Percentiles rank a stretch among this genome's conserved stretches.
phyloP scores from a whole-genome alignment of 345 rosid species.

The Boechera stricta region DNA sequence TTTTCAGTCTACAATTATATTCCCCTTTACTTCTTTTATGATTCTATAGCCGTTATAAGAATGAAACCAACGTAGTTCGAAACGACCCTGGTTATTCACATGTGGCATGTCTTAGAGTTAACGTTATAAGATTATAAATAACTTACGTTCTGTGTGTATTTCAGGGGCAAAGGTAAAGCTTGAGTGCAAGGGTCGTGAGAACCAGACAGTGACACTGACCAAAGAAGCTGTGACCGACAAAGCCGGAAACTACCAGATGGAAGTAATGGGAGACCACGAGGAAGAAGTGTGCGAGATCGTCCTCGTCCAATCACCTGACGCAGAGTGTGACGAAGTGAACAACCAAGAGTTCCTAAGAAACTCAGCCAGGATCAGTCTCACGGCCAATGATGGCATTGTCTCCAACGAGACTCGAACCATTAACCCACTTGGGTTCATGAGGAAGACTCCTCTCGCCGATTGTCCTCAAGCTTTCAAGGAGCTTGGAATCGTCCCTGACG shows the following conservation, averaged over 20 bases:
- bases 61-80: background rate
- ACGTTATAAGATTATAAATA: background rate
- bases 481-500: slow-evolving; percentile 55
- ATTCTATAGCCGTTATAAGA: background rate
- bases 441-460: slow-evolving; percentile 50
- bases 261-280: slow-evolving; percentile 64
- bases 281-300: slow-evolving; percentile 68
- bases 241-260: slow-evolving; percentile 55
- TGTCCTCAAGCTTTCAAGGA: slow-evolving; percentile 60
- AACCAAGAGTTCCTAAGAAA: slow-evolving; percentile 44
- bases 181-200: slow-evolving; percentile 59
- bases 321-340: slow-evolving; percentile 57
- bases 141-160: background rate
- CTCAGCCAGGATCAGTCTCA: slow-evolving; percentile 57
- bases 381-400: slow-evolving; percentile 57
- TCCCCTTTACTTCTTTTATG: background rate
- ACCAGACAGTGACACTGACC: slow-evolving; percentile 43
- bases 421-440: slow-evolving; percentile 73
- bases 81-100: slow-evolving; percentile 11
- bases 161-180: slow-evolving; percentile 64
- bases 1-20: too few relatives aligned
- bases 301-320: slow-evolving; percentile 52
- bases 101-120: background rate
- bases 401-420: slow-evolving; percentile 49
- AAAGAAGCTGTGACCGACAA: slow-evolving; percentile 53